Evolutionary conservation across 2,329 filamentous ascomycete species (phyloP).

Genomic region (Colletotrichum ledebouriae): DNA sequence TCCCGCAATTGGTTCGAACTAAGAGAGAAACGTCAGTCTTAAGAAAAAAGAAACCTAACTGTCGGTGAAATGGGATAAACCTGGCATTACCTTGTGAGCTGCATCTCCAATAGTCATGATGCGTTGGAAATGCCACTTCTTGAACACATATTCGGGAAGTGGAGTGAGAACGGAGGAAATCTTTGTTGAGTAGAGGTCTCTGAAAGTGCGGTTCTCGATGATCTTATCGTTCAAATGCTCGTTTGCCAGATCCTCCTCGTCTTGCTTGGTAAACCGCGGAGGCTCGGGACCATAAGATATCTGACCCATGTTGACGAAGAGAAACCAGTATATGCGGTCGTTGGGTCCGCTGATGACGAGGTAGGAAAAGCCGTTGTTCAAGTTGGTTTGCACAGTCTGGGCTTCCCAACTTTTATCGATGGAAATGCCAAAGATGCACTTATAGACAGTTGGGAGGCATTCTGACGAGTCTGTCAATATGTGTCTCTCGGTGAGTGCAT

Average conservation of each 20-base stretch:
- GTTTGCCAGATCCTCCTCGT: constrained; percentile 49
- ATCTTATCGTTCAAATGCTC: constrained; percentile 44
- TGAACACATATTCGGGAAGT: constrained; percentile 50
- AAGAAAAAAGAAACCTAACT: neutral
- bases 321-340: constrained; percentile 53
- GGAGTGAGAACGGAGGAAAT: constrained; percentile 49
- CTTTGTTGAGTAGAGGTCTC: constrained; percentile 48
- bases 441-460: constrained; percentile 45
- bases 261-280: constrained; percentile 50
- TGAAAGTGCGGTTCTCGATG: constrained; percentile 47
- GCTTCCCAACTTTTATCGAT: constrained; percentile 45
- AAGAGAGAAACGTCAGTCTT: neutral
- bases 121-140: constrained; percentile 51
- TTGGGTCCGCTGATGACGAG: constrained; percentile 50
- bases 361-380: constrained; percentile 46
- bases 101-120: constrained; percentile 51
- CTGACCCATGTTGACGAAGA: constrained; percentile 45
- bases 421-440: constrained; percentile 56
- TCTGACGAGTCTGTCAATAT: constrained; percentile 1
- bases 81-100: constrained; percentile 49
- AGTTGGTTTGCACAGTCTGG: constrained; percentile 41
- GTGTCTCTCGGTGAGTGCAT: neutral
- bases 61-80: neutral
- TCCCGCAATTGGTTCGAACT: constrained; percentile 47
- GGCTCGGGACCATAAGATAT: constrained; percentile 39